Evolutionary conservation across 306 rosid species (phyloP).

Genomic region (Rosa lucieae): DNA sequence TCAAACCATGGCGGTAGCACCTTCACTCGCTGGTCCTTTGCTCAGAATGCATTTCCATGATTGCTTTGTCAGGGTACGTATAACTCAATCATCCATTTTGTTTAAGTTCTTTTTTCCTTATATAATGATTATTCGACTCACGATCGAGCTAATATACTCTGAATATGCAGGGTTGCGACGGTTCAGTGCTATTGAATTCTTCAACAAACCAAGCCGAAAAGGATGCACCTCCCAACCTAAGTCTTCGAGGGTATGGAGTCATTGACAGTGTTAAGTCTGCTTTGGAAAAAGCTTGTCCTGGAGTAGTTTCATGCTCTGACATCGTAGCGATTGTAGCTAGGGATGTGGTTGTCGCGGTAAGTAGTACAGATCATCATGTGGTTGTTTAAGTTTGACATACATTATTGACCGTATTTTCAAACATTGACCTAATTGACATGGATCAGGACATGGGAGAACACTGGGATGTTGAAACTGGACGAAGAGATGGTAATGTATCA

Average conservation of each 20-base stretch:
- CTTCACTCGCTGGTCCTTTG: conserved; percentile 36
- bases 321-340: conserved; percentile 37
- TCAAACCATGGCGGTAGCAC: conserved; percentile 22
- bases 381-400: neutral
- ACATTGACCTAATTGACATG: neutral
- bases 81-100: neutral
- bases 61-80: conserved; percentile 41
- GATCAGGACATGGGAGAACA: conserved; percentile 28
- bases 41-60: conserved; percentile 50
- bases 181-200: conserved; percentile 38
- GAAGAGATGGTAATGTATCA: conserved; percentile 40
- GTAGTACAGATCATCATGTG: neutral
- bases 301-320: conserved; percentile 39
- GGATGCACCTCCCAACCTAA: conserved; percentile 26
- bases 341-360: conserved; percentile 23
- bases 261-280: conserved; percentile 35
- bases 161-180: conserved; percentile 42
- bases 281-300: conserved; percentile 36
- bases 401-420: neutral
- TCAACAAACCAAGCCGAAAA: conserved; percentile 36
- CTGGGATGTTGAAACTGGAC: conserved; percentile 43
- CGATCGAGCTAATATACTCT: neutral
- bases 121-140: neutral
- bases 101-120: neutral
- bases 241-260: conserved; percentile 32